Percentiles rank a stretch among this genome's conserved stretches.
phyloP scores from a whole-genome alignment of 1,139 yeast species.

The Candida tropicalis region DNA sequence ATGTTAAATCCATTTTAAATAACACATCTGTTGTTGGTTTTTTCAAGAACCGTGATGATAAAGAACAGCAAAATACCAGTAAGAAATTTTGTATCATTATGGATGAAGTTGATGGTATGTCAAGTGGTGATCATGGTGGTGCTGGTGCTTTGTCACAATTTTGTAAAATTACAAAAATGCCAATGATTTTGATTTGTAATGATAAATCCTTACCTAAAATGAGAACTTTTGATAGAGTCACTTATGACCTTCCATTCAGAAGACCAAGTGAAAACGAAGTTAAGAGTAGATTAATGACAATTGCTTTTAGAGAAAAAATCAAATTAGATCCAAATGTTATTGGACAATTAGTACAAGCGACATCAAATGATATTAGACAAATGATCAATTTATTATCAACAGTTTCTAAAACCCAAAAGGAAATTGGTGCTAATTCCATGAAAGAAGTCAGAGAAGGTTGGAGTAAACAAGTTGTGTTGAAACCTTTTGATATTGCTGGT shows the following conservation, averaged over 20 bases:
- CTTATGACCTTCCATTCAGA: slow-evolving; percentile 80
- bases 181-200: slow-evolving; percentile 91
- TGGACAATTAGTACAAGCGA: slow-evolving; percentile 82
- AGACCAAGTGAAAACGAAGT: slow-evolving; percentile 86
- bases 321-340: slow-evolving; percentile 79
- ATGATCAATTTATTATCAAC: slow-evolving; percentile 88
- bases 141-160: slow-evolving; percentile 92
- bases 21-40: slow-evolving; percentile 86
- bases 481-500: slow-evolving; percentile 91
- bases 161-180: slow-evolving; percentile 83
- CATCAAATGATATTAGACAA: slow-evolving; percentile 92
- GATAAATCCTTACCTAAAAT: slow-evolving; percentile 91
- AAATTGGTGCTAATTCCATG: slow-evolving; percentile 54
- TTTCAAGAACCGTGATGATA: slow-evolving; percentile 48
- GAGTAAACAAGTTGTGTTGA: slow-evolving; percentile 88
- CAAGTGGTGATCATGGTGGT: slow-evolving; percentile 98
- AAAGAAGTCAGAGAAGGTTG: slow-evolving; percentile 65
- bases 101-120: slow-evolving; percentile 99
- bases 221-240: slow-evolving; percentile 92
- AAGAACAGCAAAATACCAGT: slow-evolving; percentile 37
- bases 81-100: slow-evolving; percentile 73
- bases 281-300: slow-evolving; percentile 83
- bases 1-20: slow-evolving; percentile 69
- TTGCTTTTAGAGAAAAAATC: slow-evolving; percentile 82
- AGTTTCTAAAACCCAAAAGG: slow-evolving; percentile 69